These are phyloP conservation scores for Piper betle DNA, from an alignment of 164 flowering plant genomes.

Conservation along the genomic window DNA sequence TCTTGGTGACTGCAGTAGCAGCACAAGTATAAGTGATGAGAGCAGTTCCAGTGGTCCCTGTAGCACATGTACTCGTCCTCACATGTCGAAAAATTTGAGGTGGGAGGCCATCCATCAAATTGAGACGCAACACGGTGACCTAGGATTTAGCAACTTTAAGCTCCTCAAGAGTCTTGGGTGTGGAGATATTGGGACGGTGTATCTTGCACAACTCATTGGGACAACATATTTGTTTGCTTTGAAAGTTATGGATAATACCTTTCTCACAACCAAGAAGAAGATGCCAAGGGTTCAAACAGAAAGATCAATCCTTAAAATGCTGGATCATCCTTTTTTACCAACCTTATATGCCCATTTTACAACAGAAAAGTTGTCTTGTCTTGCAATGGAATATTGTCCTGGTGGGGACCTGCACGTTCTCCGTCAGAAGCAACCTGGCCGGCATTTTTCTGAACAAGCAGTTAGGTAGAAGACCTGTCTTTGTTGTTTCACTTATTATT, in stretches of 20 bases:
- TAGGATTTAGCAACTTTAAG: slow-evolving; percentile 54
- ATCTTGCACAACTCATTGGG: slow-evolving; percentile 67
- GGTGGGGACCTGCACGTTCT: slow-evolving; percentile 85
- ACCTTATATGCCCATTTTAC: slow-evolving; percentile 62
- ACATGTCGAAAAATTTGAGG: slow-evolving; percentile 78
- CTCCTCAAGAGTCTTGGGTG: slow-evolving; percentile 64
- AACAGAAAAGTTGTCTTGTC: slow-evolving; percentile 52
- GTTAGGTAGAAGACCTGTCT: slow-evolving; percentile 36
- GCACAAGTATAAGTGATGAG: slow-evolving; percentile 66
- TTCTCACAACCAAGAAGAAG: slow-evolving; percentile 48
- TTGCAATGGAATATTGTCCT: slow-evolving; percentile 86
- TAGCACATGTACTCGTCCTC: slow-evolving; percentile 55
- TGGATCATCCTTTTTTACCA: slow-evolving; percentile 95
- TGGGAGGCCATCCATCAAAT: slow-evolving; percentile 57
- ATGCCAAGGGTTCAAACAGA: slow-evolving; percentile 63
- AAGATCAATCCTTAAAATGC: slow-evolving; percentile 55
- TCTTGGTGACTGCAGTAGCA: slow-evolving; percentile 53
- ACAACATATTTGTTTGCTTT: slow-evolving; percentile 61
- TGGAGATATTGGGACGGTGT: slow-evolving; percentile 85
- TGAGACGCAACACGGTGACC: slow-evolving; percentile 44
- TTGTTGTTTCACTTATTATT: not conserved
- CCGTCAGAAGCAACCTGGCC: slow-evolving; percentile 54
- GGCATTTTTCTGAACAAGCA: slow-evolving; percentile 60
- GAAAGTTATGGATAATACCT: slow-evolving; percentile 76
- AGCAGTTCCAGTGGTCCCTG: slow-evolving; percentile 46